phyloP scores from a whole-genome alignment of 2,329 filamentous ascomycete genomes.

The Pochonia chlamydosporia region DNA sequence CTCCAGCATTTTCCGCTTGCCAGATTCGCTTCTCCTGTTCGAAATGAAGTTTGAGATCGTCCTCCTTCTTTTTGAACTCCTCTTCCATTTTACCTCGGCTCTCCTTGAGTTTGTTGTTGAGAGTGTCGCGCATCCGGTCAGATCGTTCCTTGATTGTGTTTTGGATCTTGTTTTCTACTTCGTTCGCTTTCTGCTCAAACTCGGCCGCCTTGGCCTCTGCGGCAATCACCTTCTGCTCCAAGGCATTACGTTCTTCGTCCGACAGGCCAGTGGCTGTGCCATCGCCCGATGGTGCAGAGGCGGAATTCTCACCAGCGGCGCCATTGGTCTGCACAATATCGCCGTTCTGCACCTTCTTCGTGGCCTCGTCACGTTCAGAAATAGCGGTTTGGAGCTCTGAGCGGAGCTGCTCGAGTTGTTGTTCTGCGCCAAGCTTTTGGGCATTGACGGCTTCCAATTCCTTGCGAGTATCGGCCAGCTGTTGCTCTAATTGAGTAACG shows the following conservation, averaged over 20 bases:
- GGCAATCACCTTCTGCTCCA: conserved; percentile 57
- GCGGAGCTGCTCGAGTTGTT: conserved; percentile 50
- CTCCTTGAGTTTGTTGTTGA: conserved; percentile 67
- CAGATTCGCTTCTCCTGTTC: conserved; percentile 61
- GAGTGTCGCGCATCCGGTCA: conserved; percentile 61
- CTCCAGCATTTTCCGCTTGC: conserved; percentile 44
- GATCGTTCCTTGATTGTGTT: conserved; percentile 58
- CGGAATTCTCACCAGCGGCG: not conserved
- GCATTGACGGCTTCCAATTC: conserved; percentile 61
- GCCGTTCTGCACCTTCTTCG: conserved; percentile 31
- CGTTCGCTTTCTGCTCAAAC: conserved; percentile 56
- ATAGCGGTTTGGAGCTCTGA: conserved; percentile 56
- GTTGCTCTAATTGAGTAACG: conserved; percentile 40
- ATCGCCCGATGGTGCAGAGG: conserved; percentile 7
- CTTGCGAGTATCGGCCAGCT: conserved; percentile 44
- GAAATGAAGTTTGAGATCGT: conserved; percentile 47
- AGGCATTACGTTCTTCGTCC: conserved; percentile 52
- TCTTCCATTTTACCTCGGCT: conserved; percentile 48
- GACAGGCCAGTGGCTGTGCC: conserved; percentile 30
- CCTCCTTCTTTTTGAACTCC: conserved; percentile 48
- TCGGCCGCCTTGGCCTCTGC: conserved; percentile 59
- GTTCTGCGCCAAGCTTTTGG: conserved; percentile 64
- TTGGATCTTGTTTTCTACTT: conserved; percentile 58
- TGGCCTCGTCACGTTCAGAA: conserved; percentile 58
- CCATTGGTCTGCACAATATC: conserved; percentile 11